These are phyloP conservation scores for Cercophora newfieldiana DNA, from an alignment of 495 filamentous ascomycete genomes.

Conservation along the genomic window DNA sequence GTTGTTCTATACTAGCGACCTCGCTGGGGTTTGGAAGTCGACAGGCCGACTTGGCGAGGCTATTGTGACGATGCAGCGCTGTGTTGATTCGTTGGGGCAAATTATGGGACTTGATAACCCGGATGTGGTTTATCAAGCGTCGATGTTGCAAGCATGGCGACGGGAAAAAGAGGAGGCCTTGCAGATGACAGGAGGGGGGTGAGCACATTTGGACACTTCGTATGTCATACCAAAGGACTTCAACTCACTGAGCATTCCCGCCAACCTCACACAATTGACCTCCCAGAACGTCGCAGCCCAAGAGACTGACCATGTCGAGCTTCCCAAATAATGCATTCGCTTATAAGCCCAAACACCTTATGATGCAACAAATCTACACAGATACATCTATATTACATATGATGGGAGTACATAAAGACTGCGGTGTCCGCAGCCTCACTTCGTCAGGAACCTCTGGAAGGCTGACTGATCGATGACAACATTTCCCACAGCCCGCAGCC, in stretches of 20 bases:
- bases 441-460: slow-evolving; percentile 83
- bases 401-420: background rate
- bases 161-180: no score
- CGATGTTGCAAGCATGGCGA: no score
- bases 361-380: background rate
- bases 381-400: background rate
- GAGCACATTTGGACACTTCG: no score
- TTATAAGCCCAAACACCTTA: background rate
- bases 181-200: no score
- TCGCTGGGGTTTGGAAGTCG: background rate
- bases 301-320: no score
- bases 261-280: no score
- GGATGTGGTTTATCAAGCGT: no score
- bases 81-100: background rate
- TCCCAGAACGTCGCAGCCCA: no score
- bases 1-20: background rate
- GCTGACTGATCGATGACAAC: slow-evolving; percentile 91
- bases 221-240: no score
- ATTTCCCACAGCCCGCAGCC: slow-evolving; percentile 69
- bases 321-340: background rate
- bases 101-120: background rate
- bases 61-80: background rate
- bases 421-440: slow-evolving; percentile 31
- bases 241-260: no score
- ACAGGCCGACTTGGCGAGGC: background rate